Conservation (phyloP, 768 basidiomycete genomes). For the Russula lepida region DNA sequence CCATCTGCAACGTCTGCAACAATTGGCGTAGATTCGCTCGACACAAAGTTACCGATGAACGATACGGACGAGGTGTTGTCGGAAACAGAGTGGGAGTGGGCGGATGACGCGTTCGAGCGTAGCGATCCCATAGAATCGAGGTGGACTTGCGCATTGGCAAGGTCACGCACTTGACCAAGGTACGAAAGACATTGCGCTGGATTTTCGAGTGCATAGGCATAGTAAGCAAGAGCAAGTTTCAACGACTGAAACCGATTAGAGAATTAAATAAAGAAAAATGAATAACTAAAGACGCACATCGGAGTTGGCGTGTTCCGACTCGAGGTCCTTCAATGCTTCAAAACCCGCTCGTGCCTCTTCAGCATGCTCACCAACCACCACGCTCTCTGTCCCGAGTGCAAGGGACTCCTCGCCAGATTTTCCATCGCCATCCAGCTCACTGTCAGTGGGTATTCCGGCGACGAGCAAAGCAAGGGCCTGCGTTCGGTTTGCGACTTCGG, state of each 20-base stretch:
- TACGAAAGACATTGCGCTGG: constrained; percentile 56
- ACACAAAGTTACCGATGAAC: constrained; percentile 41
- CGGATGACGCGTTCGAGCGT: constrained; percentile 33
- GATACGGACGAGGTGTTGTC: constrained; percentile 35
- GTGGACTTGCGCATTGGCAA: constrained; percentile 46
- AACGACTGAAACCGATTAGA: constrained; percentile 42
- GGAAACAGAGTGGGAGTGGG: constrained; percentile 32
- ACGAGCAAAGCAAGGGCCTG: constrained; percentile 52
- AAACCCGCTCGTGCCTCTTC: constrained; percentile 11
- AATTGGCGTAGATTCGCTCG: constrained; percentile 33
- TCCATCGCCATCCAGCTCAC: constrained; percentile 46
- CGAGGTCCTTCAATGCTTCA: constrained; percentile 14
- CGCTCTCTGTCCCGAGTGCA: constrained; percentile 5
- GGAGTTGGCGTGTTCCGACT: constrained; percentile 14
- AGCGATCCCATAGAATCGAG: constrained; percentile 39
- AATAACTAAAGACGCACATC: constrained; percentile 39
- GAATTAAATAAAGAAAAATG: constrained; percentile 6
- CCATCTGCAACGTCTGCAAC: constrained; percentile 57
- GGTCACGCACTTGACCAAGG: constrained; percentile 45
- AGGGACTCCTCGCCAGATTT: constrained; percentile 33
- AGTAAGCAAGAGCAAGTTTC: constrained; percentile 64
- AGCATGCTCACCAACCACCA: constrained; percentile 6
- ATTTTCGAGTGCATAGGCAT: constrained; percentile 66
- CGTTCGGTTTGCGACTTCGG: constrained; percentile 60
- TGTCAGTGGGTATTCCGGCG: constrained; percentile 33